These are phyloP conservation scores for Paratinospora sagittata DNA, from an alignment of 164 flowering plant species.

Conservation along the genomic window DNA sequence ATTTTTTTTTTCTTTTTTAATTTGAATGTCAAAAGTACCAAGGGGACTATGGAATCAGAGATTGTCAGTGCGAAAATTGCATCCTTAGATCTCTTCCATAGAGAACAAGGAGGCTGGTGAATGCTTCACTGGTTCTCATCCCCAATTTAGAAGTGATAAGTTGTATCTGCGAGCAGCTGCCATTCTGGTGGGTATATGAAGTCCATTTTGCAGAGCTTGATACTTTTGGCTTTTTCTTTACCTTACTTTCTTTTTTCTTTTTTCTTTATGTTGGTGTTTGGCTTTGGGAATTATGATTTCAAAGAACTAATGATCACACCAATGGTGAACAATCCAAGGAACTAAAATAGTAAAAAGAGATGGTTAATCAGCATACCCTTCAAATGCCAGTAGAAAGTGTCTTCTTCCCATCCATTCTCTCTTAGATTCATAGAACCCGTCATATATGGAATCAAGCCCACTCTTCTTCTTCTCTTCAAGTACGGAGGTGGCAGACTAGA, in stretches of 20 bases:
- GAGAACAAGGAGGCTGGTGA: neutral
- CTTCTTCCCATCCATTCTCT: conserved; percentile 97
- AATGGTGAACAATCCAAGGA: conserved; percentile 1
- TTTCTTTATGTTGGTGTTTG: neutral
- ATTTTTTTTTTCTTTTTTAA: too few species aligned
- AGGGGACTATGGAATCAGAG: neutral
- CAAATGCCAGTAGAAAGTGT: conserved; percentile 79
- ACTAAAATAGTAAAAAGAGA: neutral
- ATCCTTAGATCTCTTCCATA: neutral
- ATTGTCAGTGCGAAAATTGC: neutral
- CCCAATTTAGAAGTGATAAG: neutral
- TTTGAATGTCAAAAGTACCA: too few species aligned
- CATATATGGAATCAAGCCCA: conserved; percentile 46
- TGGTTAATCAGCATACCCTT: conserved; percentile 45
- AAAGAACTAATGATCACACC: neutral
- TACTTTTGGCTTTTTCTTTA: neutral
- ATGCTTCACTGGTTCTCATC: neutral
- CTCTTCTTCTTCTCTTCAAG: conserved; percentile 72
- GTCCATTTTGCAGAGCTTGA: neutral
- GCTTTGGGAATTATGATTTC: neutral
- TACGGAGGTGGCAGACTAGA: conserved; percentile 62
- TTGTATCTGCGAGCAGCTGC: neutral
- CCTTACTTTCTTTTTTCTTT: neutral
- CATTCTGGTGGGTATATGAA: neutral
- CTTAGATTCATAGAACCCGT: conserved; percentile 89